Conservation (phyloP, 495 filamentous ascomycete genomes). For the Cercophora scortea region DNA sequence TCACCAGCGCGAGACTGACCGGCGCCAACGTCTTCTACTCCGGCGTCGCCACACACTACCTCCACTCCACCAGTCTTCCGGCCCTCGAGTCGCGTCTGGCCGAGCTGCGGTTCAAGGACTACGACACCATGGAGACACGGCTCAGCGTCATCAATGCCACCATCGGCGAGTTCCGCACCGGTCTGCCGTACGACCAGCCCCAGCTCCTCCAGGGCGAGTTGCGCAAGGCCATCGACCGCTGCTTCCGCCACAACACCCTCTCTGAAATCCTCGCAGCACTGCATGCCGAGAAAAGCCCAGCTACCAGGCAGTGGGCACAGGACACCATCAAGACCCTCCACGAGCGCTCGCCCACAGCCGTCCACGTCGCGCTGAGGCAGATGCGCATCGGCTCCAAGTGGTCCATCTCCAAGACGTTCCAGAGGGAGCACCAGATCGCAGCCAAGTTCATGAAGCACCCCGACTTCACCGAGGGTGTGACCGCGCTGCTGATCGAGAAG, state of each 20-base stretch:
- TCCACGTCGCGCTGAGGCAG: slow-evolving; percentile 73
- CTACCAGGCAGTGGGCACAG: slow-evolving; percentile 60
- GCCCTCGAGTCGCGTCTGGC: slow-evolving; percentile 77
- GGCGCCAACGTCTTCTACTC: slow-evolving; percentile 78
- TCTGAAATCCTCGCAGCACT: slow-evolving; percentile 64
- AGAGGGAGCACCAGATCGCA: slow-evolving; percentile 73
- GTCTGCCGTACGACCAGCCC: slow-evolving; percentile 63
- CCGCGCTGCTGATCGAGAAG: slow-evolving; percentile 63
- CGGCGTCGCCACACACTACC: slow-evolving; percentile 87
- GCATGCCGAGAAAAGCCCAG: slow-evolving; percentile 39
- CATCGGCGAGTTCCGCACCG: slow-evolving; percentile 83
- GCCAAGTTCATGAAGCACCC: slow-evolving; percentile 74
- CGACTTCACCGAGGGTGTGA: slow-evolving; percentile 85
- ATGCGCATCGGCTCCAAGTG: slow-evolving; percentile 68
- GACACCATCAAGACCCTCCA: slow-evolving; percentile 63
- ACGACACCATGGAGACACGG: slow-evolving; percentile 50
- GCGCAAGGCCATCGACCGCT: slow-evolving; percentile 76
- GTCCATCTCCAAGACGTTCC: slow-evolving; percentile 75
- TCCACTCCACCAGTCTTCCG: slow-evolving; percentile 78
- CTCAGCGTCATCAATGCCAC: slow-evolving; percentile 70
- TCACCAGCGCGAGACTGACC: slow-evolving; percentile 73
- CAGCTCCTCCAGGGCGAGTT: slow-evolving; percentile 55
- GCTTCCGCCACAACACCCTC: slow-evolving; percentile 59
- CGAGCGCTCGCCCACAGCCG: slow-evolving; percentile 70
- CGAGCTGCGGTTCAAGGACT: slow-evolving; percentile 80